Percentiles rank a stretch among this genome's conserved stretches.
Evolutionary conservation across 768 basidiomycete genomes (phyloP).

Genomic region (Hygrocybe coccinea): DNA sequence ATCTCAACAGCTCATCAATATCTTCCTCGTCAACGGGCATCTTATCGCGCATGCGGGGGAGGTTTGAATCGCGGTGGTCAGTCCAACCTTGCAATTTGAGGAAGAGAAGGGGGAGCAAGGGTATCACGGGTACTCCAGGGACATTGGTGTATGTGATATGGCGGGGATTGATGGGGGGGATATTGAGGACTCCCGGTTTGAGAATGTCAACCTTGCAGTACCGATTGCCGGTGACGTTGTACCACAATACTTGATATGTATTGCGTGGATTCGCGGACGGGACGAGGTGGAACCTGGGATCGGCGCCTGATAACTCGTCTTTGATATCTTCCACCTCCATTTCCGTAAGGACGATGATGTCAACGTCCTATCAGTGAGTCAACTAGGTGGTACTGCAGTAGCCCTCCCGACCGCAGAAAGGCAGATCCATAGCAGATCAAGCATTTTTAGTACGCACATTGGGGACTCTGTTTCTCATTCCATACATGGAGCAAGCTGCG

Average conservation of each 20-base stretch:
- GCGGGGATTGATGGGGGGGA: constrained; percentile 46
- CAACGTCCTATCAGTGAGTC: background rate
- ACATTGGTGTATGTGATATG: constrained; percentile 26
- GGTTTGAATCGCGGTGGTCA: constrained; percentile 32
- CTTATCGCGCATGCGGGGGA: constrained; percentile 34
- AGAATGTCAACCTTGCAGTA: constrained; percentile 39
- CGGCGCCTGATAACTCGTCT: background rate
- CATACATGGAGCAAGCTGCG: background rate
- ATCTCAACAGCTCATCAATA: constrained; percentile 36
- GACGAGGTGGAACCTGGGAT: background rate
- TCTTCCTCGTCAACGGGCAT: constrained; percentile 38
- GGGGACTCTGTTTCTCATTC: background rate
- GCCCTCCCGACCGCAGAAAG: background rate
- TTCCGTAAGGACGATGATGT: background rate
- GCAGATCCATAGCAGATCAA: background rate
- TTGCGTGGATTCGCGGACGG: background rate
- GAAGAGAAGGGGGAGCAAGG: constrained; percentile 35
- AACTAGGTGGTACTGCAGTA: too few species aligned
- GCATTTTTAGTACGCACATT: background rate
- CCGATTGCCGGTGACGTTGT: constrained; percentile 45
- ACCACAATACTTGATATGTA: background rate
- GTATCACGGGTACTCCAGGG: constrained; percentile 29
- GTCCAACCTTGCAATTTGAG: constrained; percentile 42
- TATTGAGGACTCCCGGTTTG: constrained; percentile 1
- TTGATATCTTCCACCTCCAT: background rate